A percentile compares a stretch with the other conserved stretches of the same genome.
These are phyloP conservation scores for Pugionium dolabratum DNA, from an alignment of 345 rosid species.

Conservation along the genomic window DNA sequence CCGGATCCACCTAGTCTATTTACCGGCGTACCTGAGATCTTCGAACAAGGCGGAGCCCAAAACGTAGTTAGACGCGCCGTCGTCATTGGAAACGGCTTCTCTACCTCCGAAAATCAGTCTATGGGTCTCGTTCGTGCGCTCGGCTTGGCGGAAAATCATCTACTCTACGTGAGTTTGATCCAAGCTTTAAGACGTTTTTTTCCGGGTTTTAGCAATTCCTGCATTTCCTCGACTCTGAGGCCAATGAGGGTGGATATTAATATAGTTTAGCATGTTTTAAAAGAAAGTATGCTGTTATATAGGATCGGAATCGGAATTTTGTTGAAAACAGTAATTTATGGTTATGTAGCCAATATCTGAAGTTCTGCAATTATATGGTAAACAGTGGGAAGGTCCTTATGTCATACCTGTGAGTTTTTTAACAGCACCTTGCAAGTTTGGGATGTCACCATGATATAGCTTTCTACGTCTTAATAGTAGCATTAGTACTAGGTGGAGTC, in stretches of 20 bases:
- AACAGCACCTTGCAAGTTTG: too few relatives aligned
- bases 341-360: too few relatives aligned
- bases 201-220: neutral
- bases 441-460: too few relatives aligned
- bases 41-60: conserved; percentile 69
- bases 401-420: too few relatives aligned
- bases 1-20: conserved; percentile 80
- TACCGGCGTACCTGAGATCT: conserved; percentile 85
- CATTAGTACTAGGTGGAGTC: too few relatives aligned
- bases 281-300: too few relatives aligned
- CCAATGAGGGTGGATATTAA: neutral
- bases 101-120: conserved; percentile 89
- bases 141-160: conserved; percentile 65
- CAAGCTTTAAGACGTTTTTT: neutral
- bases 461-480: too few relatives aligned
- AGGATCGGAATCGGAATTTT: too few relatives aligned
- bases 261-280: too few relatives aligned
- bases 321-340: too few relatives aligned
- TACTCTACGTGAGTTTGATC: conserved; percentile 63
- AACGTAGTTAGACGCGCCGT: conserved; percentile 85
- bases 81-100: conserved; percentile 79
- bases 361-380: too few relatives aligned
- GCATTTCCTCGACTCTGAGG: neutral
- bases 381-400: too few relatives aligned
- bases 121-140: conserved; percentile 87